phyloP scores from a whole-genome alignment of 2,329 filamentous ascomycete species.

The Coniochaeta ligniaria region DNA sequence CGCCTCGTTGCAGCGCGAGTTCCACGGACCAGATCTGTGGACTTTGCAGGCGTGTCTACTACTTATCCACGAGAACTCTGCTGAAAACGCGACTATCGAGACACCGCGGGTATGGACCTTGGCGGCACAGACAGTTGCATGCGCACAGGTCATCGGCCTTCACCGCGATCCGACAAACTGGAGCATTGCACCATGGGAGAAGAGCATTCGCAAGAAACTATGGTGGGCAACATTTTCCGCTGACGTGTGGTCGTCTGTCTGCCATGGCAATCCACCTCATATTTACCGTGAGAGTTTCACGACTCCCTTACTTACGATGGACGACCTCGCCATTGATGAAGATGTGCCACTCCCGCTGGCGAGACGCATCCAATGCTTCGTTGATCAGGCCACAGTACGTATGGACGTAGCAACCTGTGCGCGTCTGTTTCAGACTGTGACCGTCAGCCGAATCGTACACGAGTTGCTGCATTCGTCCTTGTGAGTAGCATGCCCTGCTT shows the following conservation, averaged over 20 bases:
- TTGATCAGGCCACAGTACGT: slow-evolving; percentile 22
- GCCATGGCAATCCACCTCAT: slow-evolving; percentile 39
- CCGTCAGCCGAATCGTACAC: slow-evolving; percentile 22
- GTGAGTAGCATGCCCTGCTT: not conserved
- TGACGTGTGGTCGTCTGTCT: slow-evolving; percentile 37
- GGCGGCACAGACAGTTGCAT: slow-evolving; percentile 33
- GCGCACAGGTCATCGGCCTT: slow-evolving; percentile 37
- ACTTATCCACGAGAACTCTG: slow-evolving; percentile 35
- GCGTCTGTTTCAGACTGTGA: slow-evolving; percentile 28
- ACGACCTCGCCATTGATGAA: slow-evolving; percentile 35
- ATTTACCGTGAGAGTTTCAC: slow-evolving; percentile 31
- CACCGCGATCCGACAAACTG: slow-evolving; percentile 34
- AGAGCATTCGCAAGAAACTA: slow-evolving; percentile 32
- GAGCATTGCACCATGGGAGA: slow-evolving; percentile 34
- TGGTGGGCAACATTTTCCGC: slow-evolving; percentile 37
- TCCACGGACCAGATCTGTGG: slow-evolving; percentile 37
- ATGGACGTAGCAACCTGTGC: slow-evolving; percentile 27
- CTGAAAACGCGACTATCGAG: slow-evolving; percentile 36
- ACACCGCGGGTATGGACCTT: slow-evolving; percentile 37
- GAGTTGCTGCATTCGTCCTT: slow-evolving; percentile 15
- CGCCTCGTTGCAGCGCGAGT: slow-evolving; percentile 32
- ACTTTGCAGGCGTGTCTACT: slow-evolving; percentile 39
- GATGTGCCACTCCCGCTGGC: slow-evolving; percentile 26
- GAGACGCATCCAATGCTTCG: slow-evolving; percentile 15
- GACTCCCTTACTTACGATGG: slow-evolving; percentile 28